These are phyloP conservation scores for Botrytis fragariae DNA, from an alignment of 2,329 filamentous ascomycete species.

Conservation along the genomic window DNA sequence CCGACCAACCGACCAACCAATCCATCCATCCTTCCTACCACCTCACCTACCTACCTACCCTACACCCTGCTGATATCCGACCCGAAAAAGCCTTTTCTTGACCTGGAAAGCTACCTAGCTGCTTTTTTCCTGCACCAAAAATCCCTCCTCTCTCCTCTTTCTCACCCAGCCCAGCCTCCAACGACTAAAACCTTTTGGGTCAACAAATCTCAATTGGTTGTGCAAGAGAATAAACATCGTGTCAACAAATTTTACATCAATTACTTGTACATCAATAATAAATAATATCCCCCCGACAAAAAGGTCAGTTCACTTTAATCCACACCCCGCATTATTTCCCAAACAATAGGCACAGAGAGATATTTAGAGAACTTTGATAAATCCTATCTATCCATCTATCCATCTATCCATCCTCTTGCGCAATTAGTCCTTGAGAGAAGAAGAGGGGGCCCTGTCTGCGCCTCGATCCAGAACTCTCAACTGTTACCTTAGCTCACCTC, in stretches of 20 bases:
- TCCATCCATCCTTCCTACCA: neutral
- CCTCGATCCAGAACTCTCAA: constrained; percentile 14
- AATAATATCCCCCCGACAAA: neutral
- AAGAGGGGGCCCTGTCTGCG: constrained; percentile 7
- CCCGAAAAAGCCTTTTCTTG: neutral
- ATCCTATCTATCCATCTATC: neutral
- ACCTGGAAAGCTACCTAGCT: neutral
- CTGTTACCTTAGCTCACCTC: constrained; percentile 14
- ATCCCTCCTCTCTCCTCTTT: neutral
- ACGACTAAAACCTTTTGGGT: neutral
- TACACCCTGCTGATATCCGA: constrained; percentile 2
- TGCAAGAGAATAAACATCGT: constrained; percentile 3
- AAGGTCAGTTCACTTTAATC: constrained; percentile 5
- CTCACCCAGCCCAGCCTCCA: neutral
- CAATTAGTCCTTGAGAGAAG: neutral
- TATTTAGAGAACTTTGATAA: neutral
- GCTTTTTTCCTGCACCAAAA: constrained; percentile 8
- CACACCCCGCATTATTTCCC: constrained; percentile 8
- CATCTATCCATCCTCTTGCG: constrained; percentile 1
- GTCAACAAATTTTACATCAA: neutral
- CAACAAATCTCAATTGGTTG: neutral
- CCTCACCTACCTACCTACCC: neutral
- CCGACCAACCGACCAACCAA: neutral
- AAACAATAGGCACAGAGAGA: neutral
- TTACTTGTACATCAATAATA: neutral